Conservation (phyloP, 768 basidiomycete species). For the Amanita thiersii region DNA sequence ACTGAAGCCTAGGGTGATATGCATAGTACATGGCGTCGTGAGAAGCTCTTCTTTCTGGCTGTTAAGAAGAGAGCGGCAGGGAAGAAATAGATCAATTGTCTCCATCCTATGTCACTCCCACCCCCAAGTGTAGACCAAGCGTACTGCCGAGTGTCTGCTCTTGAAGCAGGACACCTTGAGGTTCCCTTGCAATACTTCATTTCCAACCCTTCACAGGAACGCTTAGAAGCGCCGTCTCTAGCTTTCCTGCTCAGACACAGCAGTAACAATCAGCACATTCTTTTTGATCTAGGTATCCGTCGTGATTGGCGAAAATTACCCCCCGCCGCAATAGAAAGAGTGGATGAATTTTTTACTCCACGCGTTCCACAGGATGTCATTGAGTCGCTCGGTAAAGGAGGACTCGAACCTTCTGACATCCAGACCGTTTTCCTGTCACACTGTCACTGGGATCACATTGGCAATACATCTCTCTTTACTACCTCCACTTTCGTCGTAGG, state of each 20-base stretch:
- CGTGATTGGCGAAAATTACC: slow-evolving; percentile 36
- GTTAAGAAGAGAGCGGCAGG: too few species aligned
- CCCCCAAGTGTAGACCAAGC: slow-evolving; percentile 33
- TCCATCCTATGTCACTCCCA: slow-evolving; percentile 30
- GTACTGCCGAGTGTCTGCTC: slow-evolving; percentile 45
- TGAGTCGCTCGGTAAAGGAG: slow-evolving; percentile 44
- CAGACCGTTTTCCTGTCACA: slow-evolving; percentile 42
- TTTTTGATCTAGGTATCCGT: slow-evolving; percentile 53
- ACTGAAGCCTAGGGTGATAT: too few species aligned
- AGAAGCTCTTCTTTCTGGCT: too few species aligned
- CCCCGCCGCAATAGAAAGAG: slow-evolving; percentile 20
- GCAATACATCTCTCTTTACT: slow-evolving; percentile 36
- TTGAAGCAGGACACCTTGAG: slow-evolving; percentile 40
- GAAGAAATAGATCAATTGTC: too few species aligned
- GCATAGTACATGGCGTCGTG: too few species aligned
- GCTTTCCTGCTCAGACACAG: slow-evolving; percentile 48
- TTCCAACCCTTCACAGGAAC: slow-evolving; percentile 10
- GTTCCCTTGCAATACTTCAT: slow-evolving; percentile 27
- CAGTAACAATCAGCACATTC: slow-evolving; percentile 23
- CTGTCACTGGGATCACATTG: slow-evolving; percentile 47
- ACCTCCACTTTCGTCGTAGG: slow-evolving; percentile 42
- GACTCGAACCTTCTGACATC: slow-evolving; percentile 32
- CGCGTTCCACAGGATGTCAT: slow-evolving; percentile 29
- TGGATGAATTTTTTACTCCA: slow-evolving; percentile 17
- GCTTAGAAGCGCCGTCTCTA: slow-evolving; percentile 31